Evolutionary conservation across 768 basidiomycete genomes (phyloP).

Genomic region (Tricholoma bakamatsutake): DNA sequence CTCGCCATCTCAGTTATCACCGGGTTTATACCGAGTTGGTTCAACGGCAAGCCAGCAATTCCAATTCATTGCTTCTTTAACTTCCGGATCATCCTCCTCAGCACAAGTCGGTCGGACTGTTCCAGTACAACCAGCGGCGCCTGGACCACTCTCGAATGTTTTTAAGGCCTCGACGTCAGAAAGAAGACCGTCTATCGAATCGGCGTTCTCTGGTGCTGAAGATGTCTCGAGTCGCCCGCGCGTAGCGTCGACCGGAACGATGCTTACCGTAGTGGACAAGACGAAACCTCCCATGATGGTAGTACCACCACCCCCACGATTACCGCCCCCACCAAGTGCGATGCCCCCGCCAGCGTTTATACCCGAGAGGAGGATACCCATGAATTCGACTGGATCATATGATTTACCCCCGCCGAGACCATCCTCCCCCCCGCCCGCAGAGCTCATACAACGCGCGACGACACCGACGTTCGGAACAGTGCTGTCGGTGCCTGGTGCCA

Average conservation of each 20-base stretch:
- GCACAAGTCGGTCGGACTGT: constrained; percentile 23
- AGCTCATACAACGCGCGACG: constrained; percentile 88
- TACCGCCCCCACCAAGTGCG: constrained; percentile 62
- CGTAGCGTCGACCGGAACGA: constrained; percentile 48
- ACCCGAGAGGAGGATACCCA: constrained; percentile 56
- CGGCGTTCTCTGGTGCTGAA: constrained; percentile 46
- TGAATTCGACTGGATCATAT: constrained; percentile 36
- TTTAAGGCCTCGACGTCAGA: constrained; percentile 58
- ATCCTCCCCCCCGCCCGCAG: constrained; percentile 87
- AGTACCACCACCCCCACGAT: constrained; percentile 72
- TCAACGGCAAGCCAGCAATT: constrained; percentile 44
- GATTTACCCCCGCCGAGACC: constrained; percentile 81
- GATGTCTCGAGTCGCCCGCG: constrained; percentile 42
- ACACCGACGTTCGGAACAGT: constrained; percentile 74
- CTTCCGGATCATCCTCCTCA: constrained; percentile 30
- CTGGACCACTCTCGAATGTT: constrained; percentile 25
- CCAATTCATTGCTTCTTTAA: constrained; percentile 58
- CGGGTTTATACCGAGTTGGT: constrained; percentile 53
- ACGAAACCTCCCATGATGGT: constrained; percentile 82
- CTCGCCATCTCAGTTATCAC: constrained; percentile 21
- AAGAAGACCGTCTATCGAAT: constrained; percentile 68
- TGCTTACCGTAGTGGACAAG: constrained; percentile 58
- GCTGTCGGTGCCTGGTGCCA: constrained; percentile 47
- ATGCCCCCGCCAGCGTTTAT: constrained; percentile 78
- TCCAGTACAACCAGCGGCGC: constrained; percentile 32